A percentile compares a stretch with the other conserved stretches of the same genome.
Evolutionary conservation across 1,284 basidiomycete genomes (phyloP).

Genomic region (Naganishia sp.): DNA sequence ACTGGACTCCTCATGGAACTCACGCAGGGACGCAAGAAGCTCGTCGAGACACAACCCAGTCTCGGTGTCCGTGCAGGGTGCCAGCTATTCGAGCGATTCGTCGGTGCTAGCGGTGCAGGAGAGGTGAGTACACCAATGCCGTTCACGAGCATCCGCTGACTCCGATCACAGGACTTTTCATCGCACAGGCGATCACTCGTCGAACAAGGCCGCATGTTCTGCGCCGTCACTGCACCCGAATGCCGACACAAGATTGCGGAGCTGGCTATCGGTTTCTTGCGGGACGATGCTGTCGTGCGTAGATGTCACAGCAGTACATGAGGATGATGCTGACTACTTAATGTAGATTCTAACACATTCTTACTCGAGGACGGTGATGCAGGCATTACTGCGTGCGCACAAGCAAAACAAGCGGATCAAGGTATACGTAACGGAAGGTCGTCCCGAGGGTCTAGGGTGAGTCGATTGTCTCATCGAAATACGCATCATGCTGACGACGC

Average conservation of each 20-base stretch:
- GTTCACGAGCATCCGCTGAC: neutral
- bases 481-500: conserved; percentile 1
- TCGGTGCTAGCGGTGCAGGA: conserved; percentile 44
- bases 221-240: conserved; percentile 63
- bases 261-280: conserved; percentile 86
- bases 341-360: conserved; percentile 87
- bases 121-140: conserved; percentile 39
- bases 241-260: conserved; percentile 89
- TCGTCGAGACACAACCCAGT: conserved; percentile 48
- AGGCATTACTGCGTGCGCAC: conserved; percentile 84
- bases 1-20: conserved; percentile 50
- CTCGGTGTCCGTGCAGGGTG: conserved; percentile 53
- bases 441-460: conserved; percentile 78
- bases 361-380: conserved; percentile 93
- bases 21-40: conserved; percentile 42
- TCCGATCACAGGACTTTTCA: conserved; percentile 44
- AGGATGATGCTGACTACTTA: neutral
- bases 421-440: conserved; percentile 95
- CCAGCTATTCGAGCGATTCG: conserved; percentile 53
- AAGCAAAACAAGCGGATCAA: conserved; percentile 83
- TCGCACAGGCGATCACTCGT: conserved; percentile 49
- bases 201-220: conserved; percentile 51
- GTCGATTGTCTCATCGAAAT: conserved; percentile 38
- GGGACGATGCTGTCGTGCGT: conserved; percentile 85
- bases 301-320: neutral